Evolutionary conservation across 768 basidiomycete genomes (phyloP).

Genomic region (Hypholoma fasciculare): DNA sequence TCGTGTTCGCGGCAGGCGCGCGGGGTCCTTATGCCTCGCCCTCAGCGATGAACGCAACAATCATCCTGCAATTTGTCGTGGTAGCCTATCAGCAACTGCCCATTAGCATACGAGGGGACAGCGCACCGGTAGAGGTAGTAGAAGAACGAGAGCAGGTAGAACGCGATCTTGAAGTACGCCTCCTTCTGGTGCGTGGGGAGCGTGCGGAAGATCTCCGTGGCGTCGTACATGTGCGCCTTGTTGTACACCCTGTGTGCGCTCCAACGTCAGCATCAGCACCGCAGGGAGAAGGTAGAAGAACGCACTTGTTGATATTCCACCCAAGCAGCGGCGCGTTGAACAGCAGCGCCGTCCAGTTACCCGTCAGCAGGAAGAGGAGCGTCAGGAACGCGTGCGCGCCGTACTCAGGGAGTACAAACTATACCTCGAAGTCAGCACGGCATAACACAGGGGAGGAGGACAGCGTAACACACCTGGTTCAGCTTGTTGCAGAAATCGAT

Average conservation of each 20-base stretch:
- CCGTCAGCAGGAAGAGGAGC: constrained; percentile 82
- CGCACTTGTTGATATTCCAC: constrained; percentile 94
- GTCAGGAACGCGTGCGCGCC: constrained; percentile 90
- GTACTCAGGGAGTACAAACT: constrained; percentile 98
- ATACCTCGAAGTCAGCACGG: background rate
- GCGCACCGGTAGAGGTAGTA: constrained; percentile 88
- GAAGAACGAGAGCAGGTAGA: constrained; percentile 89
- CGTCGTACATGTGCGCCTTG: constrained; percentile 97
- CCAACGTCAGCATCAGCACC: background rate
- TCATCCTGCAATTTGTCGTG: constrained; percentile 56
- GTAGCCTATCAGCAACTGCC: background rate
- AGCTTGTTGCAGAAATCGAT: constrained; percentile 99
- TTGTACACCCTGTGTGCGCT: constrained; percentile 35
- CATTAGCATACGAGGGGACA: background rate
- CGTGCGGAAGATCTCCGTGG: constrained; percentile 97
- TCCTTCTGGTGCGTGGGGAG: constrained; percentile 93
- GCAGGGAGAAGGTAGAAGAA: constrained; percentile 15
- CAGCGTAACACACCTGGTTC: constrained; percentile 68
- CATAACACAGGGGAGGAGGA: background rate
- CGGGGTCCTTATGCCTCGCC: constrained; percentile 41
- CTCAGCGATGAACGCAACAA: constrained; percentile 79
- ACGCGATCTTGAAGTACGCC: constrained; percentile 90
- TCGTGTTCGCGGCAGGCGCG: background rate
- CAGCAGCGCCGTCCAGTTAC: constrained; percentile 90
- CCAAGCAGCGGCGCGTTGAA: constrained; percentile 86